Percentiles rank a stretch among this genome's conserved stretches.
Evolutionary conservation across 139 green algal species (phyloP).

Genomic region (Nannochloris sp.): DNA sequence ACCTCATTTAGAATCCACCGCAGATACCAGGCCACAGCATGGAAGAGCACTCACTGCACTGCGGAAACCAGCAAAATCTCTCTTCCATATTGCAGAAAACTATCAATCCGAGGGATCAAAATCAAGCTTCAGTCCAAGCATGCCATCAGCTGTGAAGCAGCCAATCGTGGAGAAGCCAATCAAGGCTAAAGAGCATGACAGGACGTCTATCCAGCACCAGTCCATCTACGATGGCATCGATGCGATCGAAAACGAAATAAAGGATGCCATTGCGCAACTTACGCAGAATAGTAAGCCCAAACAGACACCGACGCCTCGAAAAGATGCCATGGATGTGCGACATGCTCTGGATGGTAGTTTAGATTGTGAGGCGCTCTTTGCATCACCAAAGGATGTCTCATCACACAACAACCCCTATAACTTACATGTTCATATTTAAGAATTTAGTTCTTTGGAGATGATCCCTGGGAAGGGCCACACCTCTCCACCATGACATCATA

Average conservation of each 20-base stretch:
- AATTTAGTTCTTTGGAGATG: constrained; percentile 17
- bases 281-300: constrained; percentile 2
- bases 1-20: constrained; percentile 19
- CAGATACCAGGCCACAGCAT: too few relatives aligned
- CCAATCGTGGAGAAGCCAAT: neutral
- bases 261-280: constrained; percentile 20
- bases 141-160: constrained; percentile 12
- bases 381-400: neutral
- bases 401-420: neutral
- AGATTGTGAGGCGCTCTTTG: neutral
- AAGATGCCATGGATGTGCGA: neutral
- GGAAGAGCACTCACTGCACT: too few relatives aligned
- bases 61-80: too few relatives aligned
- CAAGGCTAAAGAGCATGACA: neutral
- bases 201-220: neutral
- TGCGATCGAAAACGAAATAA: constrained; percentile 25
- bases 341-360: neutral
- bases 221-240: constrained; percentile 17
- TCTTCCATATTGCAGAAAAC: too few relatives aligned
- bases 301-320: neutral
- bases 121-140: constrained; percentile 23
- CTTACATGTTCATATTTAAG: constrained; percentile 10
- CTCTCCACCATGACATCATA: constrained; percentile 82
- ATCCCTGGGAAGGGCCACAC: constrained; percentile 54
- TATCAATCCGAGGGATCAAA: neutral